A percentile compares a stretch with the other conserved stretches of the same genome.
Conservation (phyloP, 2,329 filamentous ascomycete species). For the Ascochyta lentis region DNA sequence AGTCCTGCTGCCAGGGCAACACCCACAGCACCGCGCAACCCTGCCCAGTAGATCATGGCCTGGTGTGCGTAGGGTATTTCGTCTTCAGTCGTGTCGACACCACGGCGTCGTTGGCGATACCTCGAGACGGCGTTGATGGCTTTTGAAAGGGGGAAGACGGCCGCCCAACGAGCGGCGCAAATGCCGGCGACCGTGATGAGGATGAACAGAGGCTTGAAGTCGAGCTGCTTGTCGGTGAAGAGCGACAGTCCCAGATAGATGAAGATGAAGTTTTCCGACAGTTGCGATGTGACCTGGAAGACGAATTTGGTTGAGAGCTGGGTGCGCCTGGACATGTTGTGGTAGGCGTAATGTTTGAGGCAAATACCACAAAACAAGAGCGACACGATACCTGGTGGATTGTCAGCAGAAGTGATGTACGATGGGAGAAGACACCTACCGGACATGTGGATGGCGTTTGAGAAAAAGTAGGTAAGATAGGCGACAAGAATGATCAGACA, state of each 20-base stretch:
- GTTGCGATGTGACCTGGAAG: slow-evolving; percentile 91
- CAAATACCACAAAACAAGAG: slow-evolving; percentile 98
- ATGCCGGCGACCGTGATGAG: slow-evolving; percentile 91
- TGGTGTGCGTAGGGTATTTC: slow-evolving; percentile 95
- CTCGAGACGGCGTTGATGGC: slow-evolving; percentile 92
- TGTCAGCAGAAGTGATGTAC: slow-evolving; percentile 15
- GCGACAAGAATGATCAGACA: slow-evolving; percentile 92
- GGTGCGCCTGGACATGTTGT: slow-evolving; percentile 98
- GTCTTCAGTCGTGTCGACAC: slow-evolving; percentile 74
- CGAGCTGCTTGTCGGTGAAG: slow-evolving; percentile 86
- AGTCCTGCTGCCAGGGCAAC: slow-evolving; percentile 92
- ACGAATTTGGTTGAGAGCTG: slow-evolving; percentile 98
- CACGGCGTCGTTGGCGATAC: slow-evolving; percentile 79
- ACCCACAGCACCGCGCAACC: slow-evolving; percentile 91
- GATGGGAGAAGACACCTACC: slow-evolving; percentile 63
- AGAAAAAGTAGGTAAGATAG: slow-evolving; percentile 97
- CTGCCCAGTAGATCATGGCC: slow-evolving; percentile 99
- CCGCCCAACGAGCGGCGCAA: slow-evolving; percentile 88
- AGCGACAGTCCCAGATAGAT: slow-evolving; percentile 96
- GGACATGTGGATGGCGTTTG: slow-evolving; percentile 93
- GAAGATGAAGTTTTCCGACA: slow-evolving; percentile 99
- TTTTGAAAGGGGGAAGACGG: slow-evolving; percentile 89
- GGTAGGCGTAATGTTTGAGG: slow-evolving; percentile 98
- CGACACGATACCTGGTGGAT: slow-evolving; percentile 82
- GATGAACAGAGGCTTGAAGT: slow-evolving; percentile 94